phyloP scores from a whole-genome alignment of 768 basidiomycete species.

The Strobilomyces dryophilus region DNA sequence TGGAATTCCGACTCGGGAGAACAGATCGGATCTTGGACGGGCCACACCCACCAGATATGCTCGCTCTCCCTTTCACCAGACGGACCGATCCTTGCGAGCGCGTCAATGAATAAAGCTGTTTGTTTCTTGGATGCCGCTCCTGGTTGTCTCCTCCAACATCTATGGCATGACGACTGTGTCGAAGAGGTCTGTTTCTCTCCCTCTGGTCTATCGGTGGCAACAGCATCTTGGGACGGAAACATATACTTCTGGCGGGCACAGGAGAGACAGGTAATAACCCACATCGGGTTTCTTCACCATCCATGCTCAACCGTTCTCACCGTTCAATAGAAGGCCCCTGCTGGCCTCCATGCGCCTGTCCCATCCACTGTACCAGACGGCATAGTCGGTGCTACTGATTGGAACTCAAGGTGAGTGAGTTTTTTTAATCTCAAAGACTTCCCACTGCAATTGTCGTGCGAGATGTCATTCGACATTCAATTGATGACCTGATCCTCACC shows the following conservation, averaged over 20 bases:
- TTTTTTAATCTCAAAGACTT: background rate
- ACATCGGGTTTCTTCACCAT: background rate
- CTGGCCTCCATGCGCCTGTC: too few species aligned
- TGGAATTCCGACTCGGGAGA: background rate
- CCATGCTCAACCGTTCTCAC: too few species aligned
- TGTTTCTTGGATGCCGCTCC: constrained; percentile 2
- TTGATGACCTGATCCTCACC: background rate
- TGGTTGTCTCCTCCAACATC: background rate
- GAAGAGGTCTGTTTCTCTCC: background rate
- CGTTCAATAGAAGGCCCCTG: too few species aligned
- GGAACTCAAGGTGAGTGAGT: background rate
- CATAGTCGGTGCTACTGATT: background rate
- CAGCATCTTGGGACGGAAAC: background rate
- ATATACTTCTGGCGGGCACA: background rate
- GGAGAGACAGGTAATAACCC: background rate
- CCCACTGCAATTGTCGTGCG: background rate
- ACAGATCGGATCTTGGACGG: background rate
- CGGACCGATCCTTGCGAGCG: constrained; percentile 3
- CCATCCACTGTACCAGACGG: background rate
- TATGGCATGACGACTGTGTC: background rate
- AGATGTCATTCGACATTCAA: background rate
- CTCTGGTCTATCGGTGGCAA: background rate
- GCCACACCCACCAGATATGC: background rate
- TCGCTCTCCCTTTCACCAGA: constrained; percentile 2
- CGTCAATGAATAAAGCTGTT: background rate